Evolutionary conservation across 768 basidiomycete species (phyloP).

Genomic region (Boletus rufocinnamomeus): DNA sequence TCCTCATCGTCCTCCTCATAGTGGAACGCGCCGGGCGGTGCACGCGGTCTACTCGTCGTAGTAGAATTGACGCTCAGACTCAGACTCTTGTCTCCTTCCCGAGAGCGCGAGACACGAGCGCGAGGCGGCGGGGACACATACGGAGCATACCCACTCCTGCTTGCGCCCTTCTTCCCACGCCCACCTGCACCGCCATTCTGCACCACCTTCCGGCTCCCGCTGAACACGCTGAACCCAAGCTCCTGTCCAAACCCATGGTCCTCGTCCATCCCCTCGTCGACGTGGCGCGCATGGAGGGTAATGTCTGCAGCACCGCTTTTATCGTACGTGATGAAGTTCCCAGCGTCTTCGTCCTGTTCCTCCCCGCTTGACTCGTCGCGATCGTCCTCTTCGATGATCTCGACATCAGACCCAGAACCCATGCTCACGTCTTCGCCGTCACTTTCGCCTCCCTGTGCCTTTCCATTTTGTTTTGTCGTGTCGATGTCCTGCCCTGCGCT

Average conservation of each 20-base stretch:
- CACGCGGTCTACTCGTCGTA: constrained; percentile 27
- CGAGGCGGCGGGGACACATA: constrained; percentile 14
- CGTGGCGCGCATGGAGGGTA: constrained; percentile 13
- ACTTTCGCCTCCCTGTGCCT: not conserved
- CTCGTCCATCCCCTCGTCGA: constrained; percentile 15
- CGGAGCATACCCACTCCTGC: not conserved
- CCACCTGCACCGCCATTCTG: constrained; percentile 1
- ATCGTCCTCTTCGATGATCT: constrained; percentile 11
- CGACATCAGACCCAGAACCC: constrained; percentile 21
- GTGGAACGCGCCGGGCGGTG: constrained; percentile 50
- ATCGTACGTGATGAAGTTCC: constrained; percentile 25
- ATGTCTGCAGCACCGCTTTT: constrained; percentile 21
- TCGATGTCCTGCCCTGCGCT: not conserved
- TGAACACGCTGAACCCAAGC: constrained; percentile 28
- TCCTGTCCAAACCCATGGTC: constrained; percentile 1
- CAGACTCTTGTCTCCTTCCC: constrained; percentile 16
- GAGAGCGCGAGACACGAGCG: constrained; percentile 10
- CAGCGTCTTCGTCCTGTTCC: constrained; percentile 15
- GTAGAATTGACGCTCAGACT: constrained; percentile 14
- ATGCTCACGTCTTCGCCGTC: constrained; percentile 26
- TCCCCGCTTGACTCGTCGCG: not conserved
- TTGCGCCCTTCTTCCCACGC: not conserved
- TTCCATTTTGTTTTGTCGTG: constrained; percentile 8
- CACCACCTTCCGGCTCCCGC: constrained; percentile 1
- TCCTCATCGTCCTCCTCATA: constrained; percentile 36